phyloP scores from a whole-genome alignment of 108 stramenopile species.

The Stephanodiscus minutulus region DNA sequence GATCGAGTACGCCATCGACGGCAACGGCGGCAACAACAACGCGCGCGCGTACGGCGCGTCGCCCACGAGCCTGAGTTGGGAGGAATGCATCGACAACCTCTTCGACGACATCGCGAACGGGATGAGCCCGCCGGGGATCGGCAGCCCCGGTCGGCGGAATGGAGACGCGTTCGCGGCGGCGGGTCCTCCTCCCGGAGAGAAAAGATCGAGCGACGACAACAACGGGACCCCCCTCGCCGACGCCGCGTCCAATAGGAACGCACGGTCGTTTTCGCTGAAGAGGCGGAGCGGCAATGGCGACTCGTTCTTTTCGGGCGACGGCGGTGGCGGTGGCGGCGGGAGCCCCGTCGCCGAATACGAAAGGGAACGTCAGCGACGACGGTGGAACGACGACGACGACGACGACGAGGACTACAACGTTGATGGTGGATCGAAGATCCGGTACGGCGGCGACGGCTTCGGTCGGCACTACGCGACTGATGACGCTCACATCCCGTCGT shows the following conservation, averaged over 20 bases:
- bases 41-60: background rate
- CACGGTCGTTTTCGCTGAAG: no score
- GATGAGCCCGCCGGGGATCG: no score
- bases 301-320: background rate
- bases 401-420: background rate
- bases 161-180: no score
- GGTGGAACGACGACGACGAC: background rate
- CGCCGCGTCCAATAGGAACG: no score
- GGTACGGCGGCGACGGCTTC: background rate
- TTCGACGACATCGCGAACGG: constrained; percentile 5
- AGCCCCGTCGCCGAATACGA: background rate
- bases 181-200: background rate
- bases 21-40: background rate
- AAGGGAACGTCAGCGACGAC: background rate
- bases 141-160: background rate
- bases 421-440: background rate
- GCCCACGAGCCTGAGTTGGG: constrained; percentile 9
- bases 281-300: no score
- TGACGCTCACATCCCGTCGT: background rate
- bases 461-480: background rate
- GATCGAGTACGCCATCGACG: background rate
- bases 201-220: background rate
- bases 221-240: no score
- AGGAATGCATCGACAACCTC: constrained; percentile 15
- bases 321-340: background rate